Percentiles rank a stretch among this genome's conserved stretches.
These are phyloP conservation scores for Prunus padus DNA, from an alignment of 306 rosid genomes.

Conservation along the genomic window DNA sequence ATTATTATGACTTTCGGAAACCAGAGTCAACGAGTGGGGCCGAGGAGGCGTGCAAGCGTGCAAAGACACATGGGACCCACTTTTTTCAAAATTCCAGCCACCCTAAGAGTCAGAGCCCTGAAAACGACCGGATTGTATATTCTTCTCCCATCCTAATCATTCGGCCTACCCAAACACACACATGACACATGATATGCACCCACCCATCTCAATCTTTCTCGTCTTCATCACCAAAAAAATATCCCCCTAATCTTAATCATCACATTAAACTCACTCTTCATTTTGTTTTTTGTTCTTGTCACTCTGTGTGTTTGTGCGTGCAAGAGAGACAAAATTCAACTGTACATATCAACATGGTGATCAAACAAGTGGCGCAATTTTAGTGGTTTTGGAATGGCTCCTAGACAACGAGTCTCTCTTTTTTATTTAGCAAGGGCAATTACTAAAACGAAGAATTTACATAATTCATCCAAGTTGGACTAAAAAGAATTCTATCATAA, in stretches of 20 bases:
- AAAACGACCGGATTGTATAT: constrained; percentile 46
- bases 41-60: constrained; percentile 94
- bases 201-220: background rate
- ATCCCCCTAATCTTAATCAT: background rate
- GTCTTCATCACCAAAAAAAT: background rate
- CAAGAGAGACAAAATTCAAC: background rate
- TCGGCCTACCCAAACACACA: constrained; percentile 22
- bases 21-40: constrained; percentile 55
- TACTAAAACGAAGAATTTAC: no score
- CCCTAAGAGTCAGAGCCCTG: constrained; percentile 87
- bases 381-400: background rate
- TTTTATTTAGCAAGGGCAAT: no score
- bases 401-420: no score
- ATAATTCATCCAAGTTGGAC: no score
- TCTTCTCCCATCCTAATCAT: constrained; percentile 38
- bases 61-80: constrained; percentile 53
- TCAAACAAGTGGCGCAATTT: background rate
- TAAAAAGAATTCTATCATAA: no score
- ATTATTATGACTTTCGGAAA: constrained; percentile 14
- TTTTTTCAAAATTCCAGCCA: background rate
- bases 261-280: background rate
- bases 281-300: background rate
- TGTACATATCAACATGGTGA: background rate
- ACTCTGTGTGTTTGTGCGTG: background rate
- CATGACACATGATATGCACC: background rate